Base-by-base conservation (phyloP, 1,139 yeast genomes). In the Kodamaea sp. region DNA sequence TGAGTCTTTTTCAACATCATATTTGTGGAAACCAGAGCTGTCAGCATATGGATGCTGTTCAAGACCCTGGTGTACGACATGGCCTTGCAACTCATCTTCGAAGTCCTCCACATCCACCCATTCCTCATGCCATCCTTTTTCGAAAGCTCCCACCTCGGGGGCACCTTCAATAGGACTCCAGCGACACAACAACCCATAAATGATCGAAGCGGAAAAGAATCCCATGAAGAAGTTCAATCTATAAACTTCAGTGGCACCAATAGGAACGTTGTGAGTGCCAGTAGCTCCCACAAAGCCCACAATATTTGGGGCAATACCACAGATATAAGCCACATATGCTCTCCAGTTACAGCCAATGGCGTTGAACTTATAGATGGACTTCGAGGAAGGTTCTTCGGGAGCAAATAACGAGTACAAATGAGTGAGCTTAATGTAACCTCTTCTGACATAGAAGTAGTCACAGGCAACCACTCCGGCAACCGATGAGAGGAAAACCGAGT, bases 271-370 rank as follows among this genome's bases (percentile, higher is more conserved):
- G 42, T 65, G 70, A 35, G 66, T 74, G 16, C 82, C 87, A 12
- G 81, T 79, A 5, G 83, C 89, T 41, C 95, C 95, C 18, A 85
- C 94, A 50, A 88, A 88, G 3, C 96, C 96, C 24, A 84, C 88
- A 49, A 88, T 80, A 54, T 87, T 88, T 32, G 95, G 94, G 32
- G 82, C 66, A 37, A 87, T 79, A 42, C 94, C 94, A 48, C 83
- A 70, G 39, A 83, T 57, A 56, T 84, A 84, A 1, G 90, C 88
- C 22, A 66, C 77, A 38, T 75, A 73, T 1, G 88, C 90, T 53
- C 96, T 76, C 95, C 95, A 86, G 56, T 88, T 87, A 57, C 77
- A 51, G 24, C 96, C 96, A 27, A 57, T 48, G 28, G 59, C 64
- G 62, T 76, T 78, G 54, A 70, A 87, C 62, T 73, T 70, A 63